Percentiles rank a stretch among this genome's conserved stretches.
Evolutionary conservation across 2,329 filamentous ascomycete species (phyloP).

Genomic region (Paraphaeosphaeria minitans): DNA sequence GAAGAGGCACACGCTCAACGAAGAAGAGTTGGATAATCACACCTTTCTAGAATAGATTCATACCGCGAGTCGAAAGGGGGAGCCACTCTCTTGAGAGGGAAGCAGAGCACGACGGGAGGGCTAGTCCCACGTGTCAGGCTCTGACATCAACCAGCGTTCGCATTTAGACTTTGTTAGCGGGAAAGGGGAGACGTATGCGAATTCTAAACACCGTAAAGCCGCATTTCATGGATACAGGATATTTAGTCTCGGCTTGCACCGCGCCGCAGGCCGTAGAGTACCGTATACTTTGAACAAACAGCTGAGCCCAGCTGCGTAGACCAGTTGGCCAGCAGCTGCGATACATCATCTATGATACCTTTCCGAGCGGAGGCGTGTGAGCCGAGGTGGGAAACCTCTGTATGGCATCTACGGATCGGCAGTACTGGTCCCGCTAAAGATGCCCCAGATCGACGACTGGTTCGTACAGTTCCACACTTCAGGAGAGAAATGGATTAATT

Average conservation of each 20-base stretch:
- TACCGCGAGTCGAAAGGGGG: not conserved
- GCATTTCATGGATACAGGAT: not conserved
- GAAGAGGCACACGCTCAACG: not conserved
- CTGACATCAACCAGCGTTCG: not conserved
- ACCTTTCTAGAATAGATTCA: not conserved
- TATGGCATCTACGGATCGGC: not conserved
- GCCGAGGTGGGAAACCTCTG: too few species aligned
- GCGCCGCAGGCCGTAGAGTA: too few species aligned
- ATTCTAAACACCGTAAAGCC: not conserved
- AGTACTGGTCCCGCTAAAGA: not conserved
- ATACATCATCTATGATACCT: too few species aligned
- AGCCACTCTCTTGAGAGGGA: not conserved
- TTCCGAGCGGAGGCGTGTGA: too few species aligned
- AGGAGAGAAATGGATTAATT: not conserved
- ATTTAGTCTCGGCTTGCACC: too few species aligned
- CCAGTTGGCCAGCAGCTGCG: too few species aligned
- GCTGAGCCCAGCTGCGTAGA: too few species aligned
- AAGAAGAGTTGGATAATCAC: not conserved
- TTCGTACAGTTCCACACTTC: not conserved
- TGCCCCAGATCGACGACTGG: not conserved
- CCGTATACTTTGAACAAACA: too few species aligned
- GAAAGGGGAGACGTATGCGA: not conserved
- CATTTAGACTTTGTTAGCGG: not conserved
- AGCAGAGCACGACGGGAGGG: not conserved
- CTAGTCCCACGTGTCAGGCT: not conserved